phyloP scores from a whole-genome alignment of 306 rosid genomes.

The Geum urbanum region DNA sequence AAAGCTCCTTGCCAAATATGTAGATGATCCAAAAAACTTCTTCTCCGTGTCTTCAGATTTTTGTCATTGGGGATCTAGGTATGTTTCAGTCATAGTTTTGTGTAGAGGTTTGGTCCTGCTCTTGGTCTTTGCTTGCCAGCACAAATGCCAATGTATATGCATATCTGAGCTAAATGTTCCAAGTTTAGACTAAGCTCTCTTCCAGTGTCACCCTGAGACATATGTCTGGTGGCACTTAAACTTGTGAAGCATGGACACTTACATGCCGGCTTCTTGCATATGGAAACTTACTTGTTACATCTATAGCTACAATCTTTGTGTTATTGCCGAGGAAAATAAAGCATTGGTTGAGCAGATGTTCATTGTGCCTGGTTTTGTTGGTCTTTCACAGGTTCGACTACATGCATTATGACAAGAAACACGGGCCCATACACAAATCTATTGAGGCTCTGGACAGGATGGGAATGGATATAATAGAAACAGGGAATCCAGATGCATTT shows the following conservation, averaged over 20 bases:
- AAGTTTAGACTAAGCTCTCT: neutral
- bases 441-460: constrained; percentile 90
- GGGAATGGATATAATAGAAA: constrained; percentile 97
- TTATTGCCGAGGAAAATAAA: neutral
- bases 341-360: constrained; percentile 4
- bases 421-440: constrained; percentile 83
- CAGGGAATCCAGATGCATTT: constrained; percentile 90
- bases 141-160: neutral
- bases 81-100: constrained; percentile 19
- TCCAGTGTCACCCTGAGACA: neutral
- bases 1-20: constrained; percentile 70
- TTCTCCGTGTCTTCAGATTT: constrained; percentile 88
- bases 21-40: constrained; percentile 73
- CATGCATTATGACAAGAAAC: constrained; percentile 74
- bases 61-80: constrained; percentile 99
- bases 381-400: constrained; percentile 63
- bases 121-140: constrained; percentile 1
- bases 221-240: neutral
- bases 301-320: neutral
- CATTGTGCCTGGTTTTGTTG: constrained; percentile 6
- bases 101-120: neutral
- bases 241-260: neutral
- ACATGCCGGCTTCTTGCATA: neutral
- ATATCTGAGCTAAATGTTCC: neutral
- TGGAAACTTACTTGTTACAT: neutral